Percentiles rank a stretch among this genome's conserved stretches.
Conservation (phyloP, 1,284 basidiomycete species). For the Austroboletus niveus region DNA sequence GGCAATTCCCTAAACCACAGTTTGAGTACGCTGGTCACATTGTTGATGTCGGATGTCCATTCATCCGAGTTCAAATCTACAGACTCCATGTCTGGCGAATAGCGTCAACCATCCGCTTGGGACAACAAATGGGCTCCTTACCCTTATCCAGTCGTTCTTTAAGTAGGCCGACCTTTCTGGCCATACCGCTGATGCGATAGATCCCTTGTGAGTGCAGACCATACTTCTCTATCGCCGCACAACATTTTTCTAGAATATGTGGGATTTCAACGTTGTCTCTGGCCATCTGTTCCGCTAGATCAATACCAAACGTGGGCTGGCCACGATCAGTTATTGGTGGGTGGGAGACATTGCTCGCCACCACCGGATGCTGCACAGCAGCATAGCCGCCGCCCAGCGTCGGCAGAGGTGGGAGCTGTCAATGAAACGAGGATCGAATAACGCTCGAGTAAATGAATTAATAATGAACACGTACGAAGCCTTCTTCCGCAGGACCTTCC, state of each 20-base stretch:
- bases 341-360: constrained; percentile 29
- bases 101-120: constrained; percentile 4
- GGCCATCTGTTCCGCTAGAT: constrained; percentile 88
- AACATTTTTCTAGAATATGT: constrained; percentile 85
- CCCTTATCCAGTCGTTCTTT: constrained; percentile 87
- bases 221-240: constrained; percentile 87
- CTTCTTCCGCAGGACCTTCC: constrained; percentile 83
- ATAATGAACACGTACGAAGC: constrained; percentile 62
- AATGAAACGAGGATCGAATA: constrained; percentile 6
- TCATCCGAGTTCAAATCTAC: constrained; percentile 87
- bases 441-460: constrained; percentile 7
- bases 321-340: constrained; percentile 57
- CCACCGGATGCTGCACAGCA: constrained; percentile 25
- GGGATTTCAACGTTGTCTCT: constrained; percentile 91
- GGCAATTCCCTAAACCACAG: constrained; percentile 96
- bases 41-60: constrained; percentile 94
- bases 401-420: constrained; percentile 61
- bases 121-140: constrained; percentile 27
- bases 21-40: constrained; percentile 91
- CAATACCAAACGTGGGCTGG: constrained; percentile 84
- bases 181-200: constrained; percentile 91
- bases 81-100: constrained; percentile 71
- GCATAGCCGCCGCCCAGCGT: constrained; percentile 38
- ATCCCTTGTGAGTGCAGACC: constrained; percentile 87
- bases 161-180: constrained; percentile 82